These are phyloP conservation scores for Geoglossum cookeanum DNA, from an alignment of 2,329 filamentous ascomycete genomes.

Conservation along the genomic window DNA sequence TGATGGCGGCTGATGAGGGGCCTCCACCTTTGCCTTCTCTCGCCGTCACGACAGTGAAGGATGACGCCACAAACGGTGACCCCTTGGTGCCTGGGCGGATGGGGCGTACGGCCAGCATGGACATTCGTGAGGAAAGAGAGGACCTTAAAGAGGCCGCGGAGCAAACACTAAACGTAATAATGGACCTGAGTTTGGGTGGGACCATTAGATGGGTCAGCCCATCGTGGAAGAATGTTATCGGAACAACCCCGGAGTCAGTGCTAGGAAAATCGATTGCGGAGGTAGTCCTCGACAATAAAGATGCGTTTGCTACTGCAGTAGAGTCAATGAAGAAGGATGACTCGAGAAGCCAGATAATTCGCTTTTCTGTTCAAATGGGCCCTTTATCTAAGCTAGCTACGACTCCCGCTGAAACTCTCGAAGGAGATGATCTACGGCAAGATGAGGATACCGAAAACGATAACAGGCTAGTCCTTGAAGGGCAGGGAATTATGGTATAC, in stretches of 20 bases:
- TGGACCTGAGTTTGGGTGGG: constrained; percentile 81
- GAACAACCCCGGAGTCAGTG: constrained; percentile 53
- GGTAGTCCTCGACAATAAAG: constrained; percentile 60
- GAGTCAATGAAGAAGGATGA: constrained; percentile 86
- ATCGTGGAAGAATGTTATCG: constrained; percentile 86
- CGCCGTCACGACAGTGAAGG: not conserved
- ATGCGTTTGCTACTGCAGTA: constrained; percentile 63
- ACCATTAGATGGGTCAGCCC: constrained; percentile 91
- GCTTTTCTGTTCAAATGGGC: constrained; percentile 55
- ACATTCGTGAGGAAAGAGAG: constrained; percentile 83
- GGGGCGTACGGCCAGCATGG: constrained; percentile 54
- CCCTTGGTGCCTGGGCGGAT: constrained; percentile 17
- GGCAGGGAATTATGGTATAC: constrained; percentile 96
- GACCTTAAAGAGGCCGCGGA: constrained; percentile 91
- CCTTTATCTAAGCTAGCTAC: constrained; percentile 36
- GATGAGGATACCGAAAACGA: constrained; percentile 25
- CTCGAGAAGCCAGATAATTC: constrained; percentile 75
- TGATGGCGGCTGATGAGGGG: not conserved
- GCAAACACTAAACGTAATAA: constrained; percentile 87
- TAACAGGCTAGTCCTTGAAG: constrained; percentile 61
- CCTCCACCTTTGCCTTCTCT: not conserved
- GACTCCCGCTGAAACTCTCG: constrained; percentile 14
- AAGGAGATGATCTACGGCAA: constrained; percentile 16
- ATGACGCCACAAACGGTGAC: not conserved
- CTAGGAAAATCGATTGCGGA: constrained; percentile 63